Evolutionary conservation across 345 rosid genomes (phyloP), one percentile per base, ranked within the genome.

Genomic region (Murraya paniculata): DNA sequence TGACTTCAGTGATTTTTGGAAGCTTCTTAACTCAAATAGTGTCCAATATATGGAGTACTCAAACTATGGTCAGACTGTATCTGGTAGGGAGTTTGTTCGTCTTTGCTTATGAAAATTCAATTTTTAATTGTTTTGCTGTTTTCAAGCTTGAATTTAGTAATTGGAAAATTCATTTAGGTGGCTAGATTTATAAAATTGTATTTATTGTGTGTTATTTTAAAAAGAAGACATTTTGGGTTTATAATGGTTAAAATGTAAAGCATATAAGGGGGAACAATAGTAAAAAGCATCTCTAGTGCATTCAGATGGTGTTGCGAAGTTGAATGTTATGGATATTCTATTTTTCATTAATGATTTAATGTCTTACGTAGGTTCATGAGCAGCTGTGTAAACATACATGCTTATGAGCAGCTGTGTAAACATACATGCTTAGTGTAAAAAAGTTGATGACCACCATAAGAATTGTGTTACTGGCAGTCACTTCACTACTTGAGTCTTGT

Each of bases 11-110:
- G 94, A 93, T 59, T 93, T 95, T 64, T 84, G 83, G 88, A 83
- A 84, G 67, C 94, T 93, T 38, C 87, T 92, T n/a, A 86, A 95
- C 78, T 85, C 99, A 30, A 93, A 91, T 75, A 88, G 89, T 79
- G 97, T 95, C 76, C 95, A 92, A 67, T 93, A 86, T 75, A 93
- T 95, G 92, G 98, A 95, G 81, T 93, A 93, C 74, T 90, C 94
- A 0, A 89, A 93, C 61, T 92, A 93, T 79, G 99, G 98, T 36
- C 97, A 92, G 84, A 86, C 94, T 0, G 81, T 95, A 76, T 93
- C 98, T 78, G 99, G 99, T 95, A 80, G 27, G 19, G 67, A 28
- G 25, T 31, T 61, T 57, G 62, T 72, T 28, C 67, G 69, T 58
- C n/a, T 31, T n/a, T 55, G 56, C 67, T 64, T n/a, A 48, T 66